Base-by-base conservation (phyloP, 805 yeast genomes). In the Martiniozyma abietophila region DNA sequence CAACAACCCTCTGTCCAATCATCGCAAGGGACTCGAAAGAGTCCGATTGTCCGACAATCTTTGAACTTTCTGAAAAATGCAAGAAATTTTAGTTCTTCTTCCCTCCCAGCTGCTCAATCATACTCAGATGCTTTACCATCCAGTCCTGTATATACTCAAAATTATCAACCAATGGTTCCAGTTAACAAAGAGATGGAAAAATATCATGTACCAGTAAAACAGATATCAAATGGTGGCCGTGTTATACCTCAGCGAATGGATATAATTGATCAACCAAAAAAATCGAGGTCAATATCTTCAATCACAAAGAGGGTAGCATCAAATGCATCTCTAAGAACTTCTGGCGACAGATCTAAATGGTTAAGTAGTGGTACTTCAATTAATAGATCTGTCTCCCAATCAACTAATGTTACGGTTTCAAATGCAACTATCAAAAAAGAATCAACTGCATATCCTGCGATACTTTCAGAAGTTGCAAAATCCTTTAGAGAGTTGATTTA, bases 381-480 rank as follows among this genome's bases (percentile, higher is more conserved):
- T 4, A 59, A 64, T 18, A 64, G 66, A 40, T 65, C 81, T 0
- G 55, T 71, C 25, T 62, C 69, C 10, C 20, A 29, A 15, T 59
- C 75, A 1, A 59, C 76, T 2, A 37, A 43, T 2, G 8, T 34
- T 3, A 39, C 22, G 19, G 35, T 35, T 8, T 35, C 20, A 48
- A 68, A 11, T 54, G 28, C 25, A 6, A 15, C 15, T 18, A n/a
- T 67, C 9, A 61, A 61, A 35, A 67, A 71, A 37, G 94, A 95
- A 6, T 62, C 69, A 14, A 12, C 28, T 9, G 88, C 86, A 2
- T 86, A 92, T 54, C 96, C 97, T 2, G 97, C 98, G 1, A 48
- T 84, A 49, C 61, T 92, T 14, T 84, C 96, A 4, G 67, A 75
- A 32, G 97, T 92, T 12, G 95, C 96, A 1, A 70, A 67, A 16